phyloP scores from a whole-genome alignment of 2,329 filamentous ascomycete species.

The Epichloe baconii region DNA sequence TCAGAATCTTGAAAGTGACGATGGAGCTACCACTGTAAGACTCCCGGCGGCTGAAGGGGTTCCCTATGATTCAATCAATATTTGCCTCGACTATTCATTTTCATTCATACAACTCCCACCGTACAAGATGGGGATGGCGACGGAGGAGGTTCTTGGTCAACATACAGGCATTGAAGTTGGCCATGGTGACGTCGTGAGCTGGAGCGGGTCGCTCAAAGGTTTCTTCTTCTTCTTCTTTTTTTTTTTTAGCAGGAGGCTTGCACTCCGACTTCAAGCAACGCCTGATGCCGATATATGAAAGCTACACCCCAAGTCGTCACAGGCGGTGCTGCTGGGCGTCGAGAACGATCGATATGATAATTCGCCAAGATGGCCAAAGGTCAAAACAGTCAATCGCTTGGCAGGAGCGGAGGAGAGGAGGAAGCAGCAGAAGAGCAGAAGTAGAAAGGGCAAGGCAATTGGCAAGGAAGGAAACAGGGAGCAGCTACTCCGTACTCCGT shows the following conservation, averaged over 20 bases:
- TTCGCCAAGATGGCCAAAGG: too few species aligned
- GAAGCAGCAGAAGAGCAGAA: background rate
- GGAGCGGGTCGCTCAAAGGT: background rate
- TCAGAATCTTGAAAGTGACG: slow-evolving; percentile 62
- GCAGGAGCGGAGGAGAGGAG: background rate
- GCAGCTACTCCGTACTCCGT: background rate
- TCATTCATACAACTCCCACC: too few species aligned
- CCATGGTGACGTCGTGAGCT: slow-evolving; percentile 5
- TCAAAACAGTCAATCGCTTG: background rate
- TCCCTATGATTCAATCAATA: slow-evolving; percentile 35
- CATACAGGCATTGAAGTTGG: slow-evolving; percentile 8
- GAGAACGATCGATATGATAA: background rate
- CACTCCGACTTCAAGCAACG: background rate
- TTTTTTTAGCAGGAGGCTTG: background rate
- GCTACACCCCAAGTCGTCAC: background rate
- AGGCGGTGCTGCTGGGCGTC: background rate
- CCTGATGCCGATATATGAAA: background rate
- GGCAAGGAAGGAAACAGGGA: background rate
- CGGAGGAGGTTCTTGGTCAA: background rate
- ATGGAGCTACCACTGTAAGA: slow-evolving; percentile 48
- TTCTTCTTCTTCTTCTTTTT: too few species aligned
- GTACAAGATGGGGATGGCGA: too few species aligned
- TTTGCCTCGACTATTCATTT: background rate
- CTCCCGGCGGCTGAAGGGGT: slow-evolving; percentile 64
- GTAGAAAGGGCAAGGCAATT: background rate